Conservation (phyloP, 768 basidiomycete genomes). For the Lentinus tigrinus region DNA sequence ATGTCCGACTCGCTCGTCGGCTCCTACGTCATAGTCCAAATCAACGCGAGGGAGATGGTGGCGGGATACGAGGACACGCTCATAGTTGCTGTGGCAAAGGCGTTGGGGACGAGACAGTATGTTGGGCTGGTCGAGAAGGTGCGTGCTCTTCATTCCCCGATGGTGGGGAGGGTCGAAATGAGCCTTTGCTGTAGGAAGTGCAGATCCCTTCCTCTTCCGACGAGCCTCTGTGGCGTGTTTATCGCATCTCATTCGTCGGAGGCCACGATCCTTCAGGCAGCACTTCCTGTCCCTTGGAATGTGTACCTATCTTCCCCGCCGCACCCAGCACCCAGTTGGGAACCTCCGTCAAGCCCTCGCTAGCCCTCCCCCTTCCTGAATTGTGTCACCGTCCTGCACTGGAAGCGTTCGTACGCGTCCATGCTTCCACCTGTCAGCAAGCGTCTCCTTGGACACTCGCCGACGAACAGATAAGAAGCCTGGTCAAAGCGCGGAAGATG, state of each 20-base stretch:
- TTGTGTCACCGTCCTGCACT: background rate
- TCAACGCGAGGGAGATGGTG: slow-evolving; percentile 1
- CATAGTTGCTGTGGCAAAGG: background rate
- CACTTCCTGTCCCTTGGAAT: background rate
- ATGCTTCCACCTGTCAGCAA: background rate
- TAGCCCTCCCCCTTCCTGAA: background rate
- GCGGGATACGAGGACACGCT: background rate
- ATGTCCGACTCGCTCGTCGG: background rate
- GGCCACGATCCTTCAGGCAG: background rate
- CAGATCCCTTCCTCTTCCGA: background rate
- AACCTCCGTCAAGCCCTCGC: background rate
- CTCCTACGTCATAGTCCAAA: background rate
- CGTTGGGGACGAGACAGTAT: background rate
- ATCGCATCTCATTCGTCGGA: background rate
- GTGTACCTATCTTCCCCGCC: background rate
- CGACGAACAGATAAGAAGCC: background rate
- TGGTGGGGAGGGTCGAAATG: background rate
- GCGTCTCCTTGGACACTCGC: background rate
- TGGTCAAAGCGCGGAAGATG: background rate
- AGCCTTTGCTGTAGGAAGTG: background rate
- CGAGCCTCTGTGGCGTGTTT: background rate
- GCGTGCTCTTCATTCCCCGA: background rate
- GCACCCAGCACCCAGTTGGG: background rate
- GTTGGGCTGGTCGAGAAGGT: slow-evolving; percentile 3
- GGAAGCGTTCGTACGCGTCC: background rate